Evolutionary conservation across 345 rosid genomes (phyloP), one percentile per base, ranked within the genome.

Genomic region (Salix arbutifolia): DNA sequence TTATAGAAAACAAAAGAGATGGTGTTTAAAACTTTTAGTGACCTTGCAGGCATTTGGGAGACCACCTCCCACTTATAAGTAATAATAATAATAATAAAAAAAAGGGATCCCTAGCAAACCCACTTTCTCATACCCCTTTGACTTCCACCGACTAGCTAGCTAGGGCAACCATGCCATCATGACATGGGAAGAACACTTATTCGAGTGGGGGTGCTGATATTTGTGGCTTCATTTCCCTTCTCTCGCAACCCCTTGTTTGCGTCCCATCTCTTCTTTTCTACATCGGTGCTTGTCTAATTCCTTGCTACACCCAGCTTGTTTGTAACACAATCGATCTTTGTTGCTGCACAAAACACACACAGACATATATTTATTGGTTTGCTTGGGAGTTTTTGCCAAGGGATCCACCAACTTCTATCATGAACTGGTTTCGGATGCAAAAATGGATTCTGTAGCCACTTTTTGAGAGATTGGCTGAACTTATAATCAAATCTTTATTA

Each of bases 21-120:
- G 33, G 38, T 12, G 10, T 67, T 72, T 31, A 58, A 8, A 28
- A 23, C 14, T 38, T 42, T 26, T 52, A 67, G 69, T 73, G 76
- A 82, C 53, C 8, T 8, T 80, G 86, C 84, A 83, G 80, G 88
- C 65, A 69, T 67, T 81, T 83, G 42, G 85, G 88, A 83, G 88
- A 86, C 88, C 86, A 78, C 30, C 66, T 67, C 66, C 77, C 69
- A 78, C 84, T 77, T 70, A 5, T 38, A n/a, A n/a, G n/a, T n/a
- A n/a, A n/a, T n/a, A n/a, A n/a, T n/a, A n/a, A n/a, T n/a, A n/a
- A n/a, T n/a, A n/a, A n/a, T n/a, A 67, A 37, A 69, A 58, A 2
- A 11, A 25, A 69, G 53, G 37, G 42, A 56, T 71, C 70, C 73
- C 50, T 50, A 61, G 74, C 73, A 77, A 79, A 79, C 73, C 77